phyloP scores from a whole-genome alignment of 2,329 filamentous ascomycete species.

The Venturia asperata region DNA sequence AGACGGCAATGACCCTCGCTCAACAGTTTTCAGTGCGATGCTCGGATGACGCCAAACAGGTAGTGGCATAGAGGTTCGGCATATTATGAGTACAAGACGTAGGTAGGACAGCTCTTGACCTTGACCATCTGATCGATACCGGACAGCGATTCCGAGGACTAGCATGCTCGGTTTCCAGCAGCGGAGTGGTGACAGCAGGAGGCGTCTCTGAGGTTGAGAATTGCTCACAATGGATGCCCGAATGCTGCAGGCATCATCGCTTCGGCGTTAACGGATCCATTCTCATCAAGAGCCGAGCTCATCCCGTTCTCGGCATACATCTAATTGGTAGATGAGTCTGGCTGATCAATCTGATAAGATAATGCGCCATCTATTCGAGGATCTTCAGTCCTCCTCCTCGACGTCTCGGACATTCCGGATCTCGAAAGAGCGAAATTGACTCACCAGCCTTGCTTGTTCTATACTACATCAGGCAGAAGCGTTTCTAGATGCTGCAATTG shows the following conservation, averaged over 20 bases:
- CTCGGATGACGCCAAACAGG: not conserved
- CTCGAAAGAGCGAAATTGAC: conserved; percentile 1
- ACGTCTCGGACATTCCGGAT: not conserved
- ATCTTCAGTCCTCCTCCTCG: not conserved
- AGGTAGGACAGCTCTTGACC: too few relatives aligned
- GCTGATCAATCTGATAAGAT: conserved; percentile 18
- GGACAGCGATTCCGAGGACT: too few relatives aligned
- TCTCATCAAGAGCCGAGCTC: not conserved
- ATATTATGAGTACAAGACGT: not conserved
- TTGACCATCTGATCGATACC: too few relatives aligned
- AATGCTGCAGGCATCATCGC: not conserved
- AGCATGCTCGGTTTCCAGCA: too few relatives aligned
- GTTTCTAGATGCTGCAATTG: not conserved
- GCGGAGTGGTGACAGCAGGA: too few relatives aligned
- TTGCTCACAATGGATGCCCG: not conserved
- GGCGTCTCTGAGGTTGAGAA: not conserved
- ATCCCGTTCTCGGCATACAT: not conserved
- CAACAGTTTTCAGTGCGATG: not conserved
- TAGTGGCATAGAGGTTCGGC: not conserved
- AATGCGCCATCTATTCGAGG: not conserved
- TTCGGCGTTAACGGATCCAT: not conserved
- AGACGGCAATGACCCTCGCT: not conserved
- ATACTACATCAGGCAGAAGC: not conserved
- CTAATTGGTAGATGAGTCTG: not conserved
- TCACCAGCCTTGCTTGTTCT: not conserved